Evolutionary conservation across 805 yeast genomes (phyloP), one percentile per base, ranked within the genome.

Genomic region (Yarrowia deformans): DNA sequence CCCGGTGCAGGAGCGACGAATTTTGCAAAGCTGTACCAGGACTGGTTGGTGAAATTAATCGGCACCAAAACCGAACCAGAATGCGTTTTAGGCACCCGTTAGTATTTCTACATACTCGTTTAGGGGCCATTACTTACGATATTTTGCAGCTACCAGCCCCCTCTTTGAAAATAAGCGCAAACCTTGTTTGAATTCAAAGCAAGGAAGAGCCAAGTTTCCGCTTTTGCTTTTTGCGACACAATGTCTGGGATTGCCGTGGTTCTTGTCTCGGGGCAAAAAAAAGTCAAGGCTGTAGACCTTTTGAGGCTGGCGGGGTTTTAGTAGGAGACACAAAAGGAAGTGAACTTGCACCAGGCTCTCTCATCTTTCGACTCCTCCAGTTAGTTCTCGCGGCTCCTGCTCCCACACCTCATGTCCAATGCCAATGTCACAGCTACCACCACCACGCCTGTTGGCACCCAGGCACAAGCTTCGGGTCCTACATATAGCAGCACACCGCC

Each of bases 211-310:
- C 48, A 40, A 40, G 63, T 19, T 54, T 37, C 60, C 60, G 43
- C 32, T 37, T 54, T 39, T 39, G 34, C 45, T 39, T 54, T 48
- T 52, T 37, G 45, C 60, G 29, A 19, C 43, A 39, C 29, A 23
- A 23, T 56, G 63, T 56, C 63, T 56, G 63, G 63, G 63, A 56
- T 56, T 56, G 63, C 63, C 63, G 29, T 56, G 19, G 48, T 55
- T n/a, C n/a, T n/a, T 55, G 61, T 39, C 34, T 35, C 32, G 23
- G 42, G 58, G n/a, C 40, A 35, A 37, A 23, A 23, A 23, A 23
- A 23, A 19, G 42, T 54, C 19, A 37, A 52, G 60, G 60, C 60
- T 37, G 60, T 54, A 19, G 60, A 52, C 1, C 8, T 23, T 35
- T 35, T 52, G 42, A 32, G 40, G 29, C 35, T n/a, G n/a, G n/a